Evolutionary conservation across 2,329 filamentous ascomycete genomes (phyloP).

Genomic region (Neopestalotiopsis rosae): DNA sequence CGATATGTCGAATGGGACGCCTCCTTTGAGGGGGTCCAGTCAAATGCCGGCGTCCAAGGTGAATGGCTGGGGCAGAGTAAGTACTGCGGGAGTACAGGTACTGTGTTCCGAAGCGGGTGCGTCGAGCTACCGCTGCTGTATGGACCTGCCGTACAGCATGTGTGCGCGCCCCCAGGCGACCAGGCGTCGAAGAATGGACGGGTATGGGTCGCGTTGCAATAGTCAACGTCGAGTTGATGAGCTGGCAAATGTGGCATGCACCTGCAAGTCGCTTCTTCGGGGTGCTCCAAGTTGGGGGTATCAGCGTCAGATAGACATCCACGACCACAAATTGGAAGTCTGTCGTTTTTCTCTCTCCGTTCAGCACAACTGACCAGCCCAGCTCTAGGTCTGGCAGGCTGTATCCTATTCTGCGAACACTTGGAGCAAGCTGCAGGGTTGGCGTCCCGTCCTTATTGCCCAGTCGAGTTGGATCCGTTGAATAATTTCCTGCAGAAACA

Average conservation of each 20-base stretch:
- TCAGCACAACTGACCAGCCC: slow-evolving; percentile 7
- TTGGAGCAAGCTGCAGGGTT: slow-evolving; percentile 10
- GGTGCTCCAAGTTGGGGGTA: slow-evolving; percentile 37
- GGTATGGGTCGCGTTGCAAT: slow-evolving; percentile 47
- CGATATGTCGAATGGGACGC: slow-evolving; percentile 22
- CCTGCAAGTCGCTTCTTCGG: slow-evolving; percentile 53
- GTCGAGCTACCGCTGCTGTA: slow-evolving; percentile 35
- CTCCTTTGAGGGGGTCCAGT: slow-evolving; percentile 1
- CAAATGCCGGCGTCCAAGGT: slow-evolving; percentile 13
- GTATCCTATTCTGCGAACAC: background rate
- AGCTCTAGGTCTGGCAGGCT: slow-evolving; percentile 10
- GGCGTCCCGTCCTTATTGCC: background rate
- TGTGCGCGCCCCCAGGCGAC: slow-evolving; percentile 33
- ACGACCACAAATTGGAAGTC: slow-evolving; percentile 15
- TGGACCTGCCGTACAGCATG: slow-evolving; percentile 21
- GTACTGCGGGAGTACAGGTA: slow-evolving; percentile 40
- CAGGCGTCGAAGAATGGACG: slow-evolving; percentile 44
- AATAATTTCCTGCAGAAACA: slow-evolving; percentile 1
- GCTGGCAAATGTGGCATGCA: slow-evolving; percentile 44
- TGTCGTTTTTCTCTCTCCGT: slow-evolving; percentile 6
- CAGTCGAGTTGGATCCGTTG: background rate
- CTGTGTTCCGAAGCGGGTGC: slow-evolving; percentile 36
- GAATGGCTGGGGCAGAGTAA: slow-evolving; percentile 15
- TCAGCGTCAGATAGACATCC: slow-evolving; percentile 19
- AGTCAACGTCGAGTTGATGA: slow-evolving; percentile 48